phyloP scores from a whole-genome alignment of 805 yeast genomes.

The Cyberlindnera maritima region DNA sequence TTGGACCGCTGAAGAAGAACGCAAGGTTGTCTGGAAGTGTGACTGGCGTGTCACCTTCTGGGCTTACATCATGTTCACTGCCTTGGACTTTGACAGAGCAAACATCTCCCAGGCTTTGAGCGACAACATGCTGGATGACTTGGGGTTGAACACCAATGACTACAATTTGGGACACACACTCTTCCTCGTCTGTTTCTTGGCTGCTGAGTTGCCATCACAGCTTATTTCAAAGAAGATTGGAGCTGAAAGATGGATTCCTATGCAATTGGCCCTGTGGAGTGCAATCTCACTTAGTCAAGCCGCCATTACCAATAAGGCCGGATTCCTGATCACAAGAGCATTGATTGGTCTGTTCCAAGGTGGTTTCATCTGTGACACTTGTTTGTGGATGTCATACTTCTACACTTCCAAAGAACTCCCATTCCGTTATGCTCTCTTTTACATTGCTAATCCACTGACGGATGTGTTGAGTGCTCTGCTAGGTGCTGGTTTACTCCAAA shows the following conservation, averaged over 20 bases:
- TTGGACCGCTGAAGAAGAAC: constrained; percentile 56
- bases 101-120: constrained; percentile 58
- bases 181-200: constrained; percentile 48
- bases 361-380: constrained; percentile 65
- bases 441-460: constrained; percentile 52
- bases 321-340: constrained; percentile 48
- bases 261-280: constrained; percentile 56
- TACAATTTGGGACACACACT: constrained; percentile 60
- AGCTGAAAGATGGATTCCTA: constrained; percentile 60
- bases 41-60: constrained; percentile 55
- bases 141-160: constrained; percentile 52
- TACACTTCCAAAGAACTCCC: constrained; percentile 59
- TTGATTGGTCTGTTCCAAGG: constrained; percentile 61
- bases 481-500: constrained; percentile 52
- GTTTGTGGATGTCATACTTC: constrained; percentile 65
- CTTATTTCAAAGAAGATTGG: constrained; percentile 62
- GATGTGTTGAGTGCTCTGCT: constrained; percentile 44
- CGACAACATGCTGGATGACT: constrained; percentile 37
- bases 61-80: constrained; percentile 59
- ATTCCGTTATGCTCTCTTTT: constrained; percentile 56
- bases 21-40: constrained; percentile 44
- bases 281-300: constrained; percentile 53
- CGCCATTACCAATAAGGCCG: constrained; percentile 36
- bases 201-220: constrained; percentile 65
- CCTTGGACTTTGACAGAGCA: constrained; percentile 56